These are phyloP conservation scores for Cerrena zonata DNA, from an alignment of 1,284 basidiomycete species.

Conservation along the genomic window DNA sequence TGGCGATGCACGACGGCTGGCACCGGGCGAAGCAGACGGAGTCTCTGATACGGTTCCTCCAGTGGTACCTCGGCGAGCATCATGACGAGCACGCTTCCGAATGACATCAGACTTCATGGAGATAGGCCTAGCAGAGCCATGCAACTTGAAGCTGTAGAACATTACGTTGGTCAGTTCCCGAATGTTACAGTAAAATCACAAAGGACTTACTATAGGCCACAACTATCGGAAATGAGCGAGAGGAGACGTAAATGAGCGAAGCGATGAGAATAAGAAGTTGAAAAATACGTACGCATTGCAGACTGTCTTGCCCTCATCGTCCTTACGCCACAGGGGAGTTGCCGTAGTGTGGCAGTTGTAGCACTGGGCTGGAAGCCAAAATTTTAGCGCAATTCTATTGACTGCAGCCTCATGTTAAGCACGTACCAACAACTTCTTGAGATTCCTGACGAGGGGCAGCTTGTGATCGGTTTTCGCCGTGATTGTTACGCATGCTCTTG, in stretches of 20 bases:
- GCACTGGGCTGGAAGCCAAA: constrained; percentile 55
- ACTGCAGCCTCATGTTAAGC: constrained; percentile 1
- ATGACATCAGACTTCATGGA: constrained; percentile 84
- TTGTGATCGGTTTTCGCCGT: constrained; percentile 62
- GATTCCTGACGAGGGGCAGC: constrained; percentile 50
- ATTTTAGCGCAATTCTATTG: not conserved
- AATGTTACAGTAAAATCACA: constrained; percentile 15
- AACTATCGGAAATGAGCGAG: constrained; percentile 24
- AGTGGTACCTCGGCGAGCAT: constrained; percentile 43
- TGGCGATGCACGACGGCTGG: constrained; percentile 67
- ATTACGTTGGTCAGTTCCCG: constrained; percentile 27
- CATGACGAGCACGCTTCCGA: constrained; percentile 73
- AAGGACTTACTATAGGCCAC: constrained; percentile 48
- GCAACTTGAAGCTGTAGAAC: constrained; percentile 62
- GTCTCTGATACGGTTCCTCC: constrained; percentile 47
- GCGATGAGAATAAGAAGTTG: constrained; percentile 6
- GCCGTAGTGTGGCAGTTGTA: constrained; percentile 87
- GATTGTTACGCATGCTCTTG: constrained; percentile 73
- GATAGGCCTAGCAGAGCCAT: constrained; percentile 74
- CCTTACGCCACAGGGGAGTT: constrained; percentile 86
- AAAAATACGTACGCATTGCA: constrained; percentile 72
- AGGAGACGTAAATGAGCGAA: constrained; percentile 1
- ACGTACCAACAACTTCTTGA: constrained; percentile 33
- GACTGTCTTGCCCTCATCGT: constrained; percentile 86
- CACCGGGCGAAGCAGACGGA: constrained; percentile 65